A percentile compares a stretch with the other conserved stretches of the same genome.
Conservation (phyloP, 805 yeast species). For the Wickerhamia fluorescens region DNA sequence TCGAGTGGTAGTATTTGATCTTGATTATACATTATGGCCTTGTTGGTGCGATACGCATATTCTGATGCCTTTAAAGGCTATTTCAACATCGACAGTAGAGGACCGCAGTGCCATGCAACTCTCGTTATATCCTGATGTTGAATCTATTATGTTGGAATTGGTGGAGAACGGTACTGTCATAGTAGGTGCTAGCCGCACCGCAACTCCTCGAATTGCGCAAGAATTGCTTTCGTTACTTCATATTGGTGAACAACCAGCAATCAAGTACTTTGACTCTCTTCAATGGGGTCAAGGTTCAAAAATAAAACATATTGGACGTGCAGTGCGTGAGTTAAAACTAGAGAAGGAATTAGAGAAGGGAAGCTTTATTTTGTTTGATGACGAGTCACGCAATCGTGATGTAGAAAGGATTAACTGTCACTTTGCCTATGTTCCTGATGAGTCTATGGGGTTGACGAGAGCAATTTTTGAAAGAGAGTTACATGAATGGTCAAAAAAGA, state of each 20-base stretch:
- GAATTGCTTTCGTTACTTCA: constrained; percentile 49
- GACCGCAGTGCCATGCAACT: constrained; percentile 53
- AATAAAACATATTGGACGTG: constrained; percentile 45
- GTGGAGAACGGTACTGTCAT: constrained; percentile 40
- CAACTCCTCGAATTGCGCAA: constrained; percentile 70
- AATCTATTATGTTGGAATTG: constrained; percentile 50
- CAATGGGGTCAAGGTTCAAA: constrained; percentile 69
- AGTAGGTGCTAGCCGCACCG: constrained; percentile 74
- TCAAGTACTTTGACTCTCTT: constrained; percentile 44
- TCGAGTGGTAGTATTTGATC: constrained; percentile 58
- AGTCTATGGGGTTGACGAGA: constrained; percentile 51
- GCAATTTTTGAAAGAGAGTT: constrained; percentile 42
- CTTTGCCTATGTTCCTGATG: constrained; percentile 58
- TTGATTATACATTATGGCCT: constrained; percentile 78
- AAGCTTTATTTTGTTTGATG: constrained; percentile 56
- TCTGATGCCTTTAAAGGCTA: constrained; percentile 35
- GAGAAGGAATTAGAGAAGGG: constrained; percentile 40
- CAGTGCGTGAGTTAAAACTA: constrained; percentile 42
- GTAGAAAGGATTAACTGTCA: constrained; percentile 65
- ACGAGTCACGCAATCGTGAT: constrained; percentile 71
- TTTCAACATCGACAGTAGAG: constrained; percentile 27
- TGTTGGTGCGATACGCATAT: constrained; percentile 80
- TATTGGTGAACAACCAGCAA: constrained; percentile 48
- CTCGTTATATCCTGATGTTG: constrained; percentile 62
- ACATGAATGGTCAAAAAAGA: constrained; percentile 20